phyloP scores from a whole-genome alignment of 2,329 filamentous ascomycete genomes.

The Aquanectria penicillioides region DNA sequence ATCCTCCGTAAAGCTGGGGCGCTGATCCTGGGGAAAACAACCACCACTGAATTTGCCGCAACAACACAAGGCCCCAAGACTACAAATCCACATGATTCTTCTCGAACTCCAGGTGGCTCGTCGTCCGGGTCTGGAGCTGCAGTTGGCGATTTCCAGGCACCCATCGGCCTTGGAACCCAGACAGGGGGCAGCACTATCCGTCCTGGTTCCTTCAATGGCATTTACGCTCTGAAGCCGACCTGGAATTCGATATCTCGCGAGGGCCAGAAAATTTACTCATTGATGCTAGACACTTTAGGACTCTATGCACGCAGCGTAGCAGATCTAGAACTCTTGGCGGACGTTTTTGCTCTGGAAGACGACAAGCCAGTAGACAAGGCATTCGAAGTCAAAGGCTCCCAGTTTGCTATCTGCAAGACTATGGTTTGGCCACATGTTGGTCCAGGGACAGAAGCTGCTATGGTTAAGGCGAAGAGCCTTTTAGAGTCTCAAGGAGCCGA shows the following conservation, averaged over 20 bases:
- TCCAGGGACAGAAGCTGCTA: conserved; percentile 53
- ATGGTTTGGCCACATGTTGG: conserved; percentile 60
- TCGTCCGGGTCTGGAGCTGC: conserved; percentile 74
- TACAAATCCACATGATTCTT: conserved; percentile 70
- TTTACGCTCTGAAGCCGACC: conserved; percentile 73
- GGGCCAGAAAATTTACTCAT: conserved; percentile 67
- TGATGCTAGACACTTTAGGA: conserved; percentile 71
- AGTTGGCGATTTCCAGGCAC: conserved; percentile 71
- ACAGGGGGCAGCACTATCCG: conserved; percentile 73
- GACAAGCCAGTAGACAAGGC: conserved; percentile 49
- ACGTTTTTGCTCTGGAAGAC: conserved; percentile 64
- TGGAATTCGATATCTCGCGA: conserved; percentile 72
- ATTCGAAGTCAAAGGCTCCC: conserved; percentile 56
- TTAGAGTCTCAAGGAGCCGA: conserved; percentile 59
- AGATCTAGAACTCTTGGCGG: conserved; percentile 66
- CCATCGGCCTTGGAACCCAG: conserved; percentile 71
- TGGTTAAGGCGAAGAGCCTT: conserved; percentile 52
- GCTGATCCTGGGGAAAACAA: conserved; percentile 55
- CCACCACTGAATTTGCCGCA: conserved; percentile 71
- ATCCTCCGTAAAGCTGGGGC: conserved; percentile 62
- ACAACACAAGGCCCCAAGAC: conserved; percentile 62
- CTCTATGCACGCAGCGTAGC: conserved; percentile 66
- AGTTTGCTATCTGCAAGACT: conserved; percentile 65
- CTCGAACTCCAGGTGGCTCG: conserved; percentile 72
- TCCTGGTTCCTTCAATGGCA: conserved; percentile 71